Percentiles rank a stretch among this genome's conserved stretches.
Evolutionary conservation across 2,329 filamentous ascomycete genomes (phyloP).

Genomic region (Colletotrichum eremochloae): DNA sequence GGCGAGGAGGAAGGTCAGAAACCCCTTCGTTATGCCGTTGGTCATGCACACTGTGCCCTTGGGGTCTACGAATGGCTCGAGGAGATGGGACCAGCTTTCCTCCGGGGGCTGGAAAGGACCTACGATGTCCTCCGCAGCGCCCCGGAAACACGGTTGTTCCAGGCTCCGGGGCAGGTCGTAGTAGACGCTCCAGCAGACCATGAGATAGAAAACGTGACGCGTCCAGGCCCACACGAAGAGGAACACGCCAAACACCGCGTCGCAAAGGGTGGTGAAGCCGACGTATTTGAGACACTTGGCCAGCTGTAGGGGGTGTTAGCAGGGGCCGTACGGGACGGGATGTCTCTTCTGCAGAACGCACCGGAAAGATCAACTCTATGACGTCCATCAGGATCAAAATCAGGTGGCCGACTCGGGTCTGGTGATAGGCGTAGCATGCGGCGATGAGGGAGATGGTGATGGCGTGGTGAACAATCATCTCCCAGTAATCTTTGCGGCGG

Average conservation of each 20-base stretch:
- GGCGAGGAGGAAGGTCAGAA: conserved; percentile 11
- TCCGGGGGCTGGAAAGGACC: background rate
- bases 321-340: too few species aligned
- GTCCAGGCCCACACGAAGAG: conserved; percentile 15
- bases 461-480: conserved; percentile 13
- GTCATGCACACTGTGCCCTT: conserved; percentile 13
- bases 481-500: conserved; percentile 16
- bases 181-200: conserved; percentile 20
- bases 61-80: conserved; percentile 13
- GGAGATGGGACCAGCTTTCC: conserved; percentile 12
- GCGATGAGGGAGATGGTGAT: conserved; percentile 15
- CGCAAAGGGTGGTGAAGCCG: conserved; percentile 21
- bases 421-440: conserved; percentile 20
- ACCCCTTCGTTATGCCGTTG: conserved; percentile 3
- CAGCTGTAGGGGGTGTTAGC: background rate
- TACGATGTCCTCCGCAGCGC: background rate
- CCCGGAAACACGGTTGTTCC: conserved; percentile 11
- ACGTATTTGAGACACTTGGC: conserved; percentile 11
- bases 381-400: conserved; percentile 21
- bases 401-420: conserved; percentile 16
- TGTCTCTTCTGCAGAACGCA: background rate
- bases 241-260: conserved; percentile 18
- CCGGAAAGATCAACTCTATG: conserved; percentile 17
- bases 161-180: conserved; percentile 7
- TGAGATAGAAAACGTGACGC: conserved; percentile 18